These are phyloP conservation scores for Lomentospora prolificans DNA, from an alignment of 2,329 filamentous ascomycete species.

Conservation along the genomic window DNA sequence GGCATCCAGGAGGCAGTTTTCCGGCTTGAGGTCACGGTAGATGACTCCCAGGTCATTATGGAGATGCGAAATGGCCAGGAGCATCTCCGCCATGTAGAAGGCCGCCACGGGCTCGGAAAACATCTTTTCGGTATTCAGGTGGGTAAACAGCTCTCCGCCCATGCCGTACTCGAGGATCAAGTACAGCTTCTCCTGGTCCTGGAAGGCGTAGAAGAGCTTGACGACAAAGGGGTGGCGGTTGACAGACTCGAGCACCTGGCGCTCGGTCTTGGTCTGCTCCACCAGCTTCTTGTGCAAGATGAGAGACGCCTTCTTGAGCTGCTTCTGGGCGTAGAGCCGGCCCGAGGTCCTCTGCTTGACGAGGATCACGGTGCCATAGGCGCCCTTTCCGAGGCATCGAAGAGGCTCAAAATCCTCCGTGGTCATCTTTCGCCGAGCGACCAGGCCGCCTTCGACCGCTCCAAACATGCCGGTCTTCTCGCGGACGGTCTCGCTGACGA, in stretches of 20 bases:
- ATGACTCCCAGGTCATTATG: slow-evolving; percentile 88
- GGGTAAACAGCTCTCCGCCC: slow-evolving; percentile 94
- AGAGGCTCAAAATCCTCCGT: slow-evolving; percentile 83
- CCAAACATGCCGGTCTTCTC: slow-evolving; percentile 27
- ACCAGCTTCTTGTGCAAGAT: slow-evolving; percentile 93
- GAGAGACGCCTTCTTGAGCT: slow-evolving; percentile 93
- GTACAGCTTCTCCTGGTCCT: slow-evolving; percentile 95
- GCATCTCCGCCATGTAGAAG: slow-evolving; percentile 98
- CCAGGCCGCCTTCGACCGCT: slow-evolving; percentile 43
- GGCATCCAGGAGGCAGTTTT: slow-evolving; percentile 88
- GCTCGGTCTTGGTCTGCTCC: slow-evolving; percentile 95
- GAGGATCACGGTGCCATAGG: slow-evolving; percentile 87
- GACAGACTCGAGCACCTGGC: slow-evolving; percentile 87
- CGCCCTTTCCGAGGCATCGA: slow-evolving; percentile 89
- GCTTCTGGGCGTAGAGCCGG: slow-evolving; percentile 91
- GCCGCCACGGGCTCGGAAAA: slow-evolving; percentile 81
- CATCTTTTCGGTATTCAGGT: slow-evolving; percentile 88
- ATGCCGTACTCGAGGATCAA: slow-evolving; percentile 96
- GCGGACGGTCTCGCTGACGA: slow-evolving; percentile 57
- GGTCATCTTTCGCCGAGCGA: slow-evolving; percentile 70
- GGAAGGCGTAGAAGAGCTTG: slow-evolving; percentile 96
- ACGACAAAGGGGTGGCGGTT: slow-evolving; percentile 97
- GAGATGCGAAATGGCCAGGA: slow-evolving; percentile 84
- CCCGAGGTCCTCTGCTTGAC: slow-evolving; percentile 86
- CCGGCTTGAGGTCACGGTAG: slow-evolving; percentile 94